Conservation (phyloP, 192 early-diverging fungal genomes). For the Haplosporangium gracile region DNA sequence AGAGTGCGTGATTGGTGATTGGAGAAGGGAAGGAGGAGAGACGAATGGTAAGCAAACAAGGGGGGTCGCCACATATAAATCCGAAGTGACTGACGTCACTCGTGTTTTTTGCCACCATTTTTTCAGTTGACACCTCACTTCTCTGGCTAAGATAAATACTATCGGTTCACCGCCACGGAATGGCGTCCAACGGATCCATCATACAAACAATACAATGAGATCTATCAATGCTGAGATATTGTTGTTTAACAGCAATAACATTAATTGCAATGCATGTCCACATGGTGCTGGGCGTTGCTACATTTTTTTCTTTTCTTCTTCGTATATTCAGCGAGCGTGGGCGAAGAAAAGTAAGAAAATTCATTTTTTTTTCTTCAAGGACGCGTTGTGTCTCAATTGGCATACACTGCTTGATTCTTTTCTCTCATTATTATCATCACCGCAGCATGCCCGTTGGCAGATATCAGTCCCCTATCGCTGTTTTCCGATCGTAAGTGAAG, state of each 20-base stretch:
- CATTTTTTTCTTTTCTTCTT: not conserved
- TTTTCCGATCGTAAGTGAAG: not conserved
- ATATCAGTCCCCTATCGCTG: not conserved
- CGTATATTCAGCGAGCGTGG: not conserved
- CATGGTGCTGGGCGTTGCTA: not conserved
- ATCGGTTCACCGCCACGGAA: not conserved
- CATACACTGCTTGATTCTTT: not conserved
- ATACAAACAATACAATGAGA: not conserved
- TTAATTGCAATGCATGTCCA: not conserved
- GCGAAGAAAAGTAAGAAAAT: not conserved
- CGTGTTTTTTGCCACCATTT: slow-evolving; percentile 1
- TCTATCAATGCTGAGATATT: not conserved
- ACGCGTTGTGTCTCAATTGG: not conserved
- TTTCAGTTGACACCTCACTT: no score
- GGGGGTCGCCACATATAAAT: no score
- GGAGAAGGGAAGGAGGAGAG: not conserved
- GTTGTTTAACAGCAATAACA: not conserved
- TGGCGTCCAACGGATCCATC: not conserved
- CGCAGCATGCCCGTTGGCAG: not conserved
- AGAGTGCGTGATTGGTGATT: not conserved
- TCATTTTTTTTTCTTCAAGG: not conserved
- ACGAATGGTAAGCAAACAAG: not conserved
- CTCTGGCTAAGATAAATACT: not conserved
- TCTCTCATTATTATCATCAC: not conserved
- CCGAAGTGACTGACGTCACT: not conserved